Evolutionary conservation across 495 filamentous ascomycete species (phyloP).

Genomic region (Lasiosphaeriaceae sp.): DNA sequence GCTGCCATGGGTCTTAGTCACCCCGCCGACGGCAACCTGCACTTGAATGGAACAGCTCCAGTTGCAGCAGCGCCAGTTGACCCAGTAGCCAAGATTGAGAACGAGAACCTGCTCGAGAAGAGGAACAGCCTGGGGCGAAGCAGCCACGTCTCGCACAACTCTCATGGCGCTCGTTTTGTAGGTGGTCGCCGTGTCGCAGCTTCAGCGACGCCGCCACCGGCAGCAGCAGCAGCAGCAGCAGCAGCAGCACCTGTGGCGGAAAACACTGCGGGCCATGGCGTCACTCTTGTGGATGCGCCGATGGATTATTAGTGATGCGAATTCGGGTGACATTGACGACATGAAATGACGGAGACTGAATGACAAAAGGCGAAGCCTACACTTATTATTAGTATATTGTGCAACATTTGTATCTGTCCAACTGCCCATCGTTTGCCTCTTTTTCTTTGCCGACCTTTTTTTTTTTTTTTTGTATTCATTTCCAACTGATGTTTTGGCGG

Average conservation of each 20-base stretch:
- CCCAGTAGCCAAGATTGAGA: constrained; percentile 37
- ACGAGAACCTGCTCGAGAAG: constrained; percentile 39
- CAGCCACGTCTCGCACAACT: constrained; percentile 24
- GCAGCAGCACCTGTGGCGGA: constrained; percentile 1
- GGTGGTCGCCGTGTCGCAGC: constrained; percentile 38
- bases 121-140: constrained; percentile 49
- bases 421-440: not conserved
- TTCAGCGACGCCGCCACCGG: not conserved
- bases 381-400: not conserved
- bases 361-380: not conserved
- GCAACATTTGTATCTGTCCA: not conserved
- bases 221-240: constrained; percentile 16
- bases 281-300: constrained; percentile 30
- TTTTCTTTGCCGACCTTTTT: not conserved
- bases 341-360: not conserved
- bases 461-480: not conserved
- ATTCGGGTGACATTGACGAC: not conserved
- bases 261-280: constrained; percentile 15
- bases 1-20: constrained; percentile 28
- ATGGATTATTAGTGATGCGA: constrained; percentile 32
- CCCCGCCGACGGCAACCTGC: constrained; percentile 38
- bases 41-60: constrained; percentile 29
- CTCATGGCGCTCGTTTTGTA: constrained; percentile 34
- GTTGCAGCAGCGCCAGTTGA: constrained; percentile 32
- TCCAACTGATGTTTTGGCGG: not conserved